A percentile compares a stretch with the other conserved stretches of the same genome.
These are phyloP conservation scores for Metschnikowia aberdeeniae DNA, from an alignment of 805 yeast genomes.

Conservation along the genomic window DNA sequence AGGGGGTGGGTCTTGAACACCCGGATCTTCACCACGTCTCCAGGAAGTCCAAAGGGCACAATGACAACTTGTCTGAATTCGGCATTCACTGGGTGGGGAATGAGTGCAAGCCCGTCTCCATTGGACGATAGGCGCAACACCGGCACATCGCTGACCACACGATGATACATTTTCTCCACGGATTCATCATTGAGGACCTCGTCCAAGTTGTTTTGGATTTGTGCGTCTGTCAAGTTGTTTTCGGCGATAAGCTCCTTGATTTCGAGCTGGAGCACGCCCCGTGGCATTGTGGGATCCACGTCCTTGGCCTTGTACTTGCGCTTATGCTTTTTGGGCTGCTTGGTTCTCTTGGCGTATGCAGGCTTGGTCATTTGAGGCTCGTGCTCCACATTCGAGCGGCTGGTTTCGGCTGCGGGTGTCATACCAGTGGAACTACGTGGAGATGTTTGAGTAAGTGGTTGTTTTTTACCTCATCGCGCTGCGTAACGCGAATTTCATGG, in stretches of 20 bases:
- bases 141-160: conserved; percentile 54
- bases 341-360: conserved; percentile 12
- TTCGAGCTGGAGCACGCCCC: conserved; percentile 75
- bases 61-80: conserved; percentile 57
- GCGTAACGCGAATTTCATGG: neutral
- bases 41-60: conserved; percentile 86
- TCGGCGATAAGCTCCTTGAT: conserved; percentile 54
- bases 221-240: conserved; percentile 35
- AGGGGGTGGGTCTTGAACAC: conserved; percentile 75
- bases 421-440: neutral
- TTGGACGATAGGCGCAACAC: conserved; percentile 62
- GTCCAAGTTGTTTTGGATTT: conserved; percentile 60
- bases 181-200: conserved; percentile 58
- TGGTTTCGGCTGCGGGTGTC: conserved; percentile 8
- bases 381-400: neutral
- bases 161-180: conserved; percentile 48
- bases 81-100: conserved; percentile 51
- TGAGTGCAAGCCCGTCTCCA: conserved; percentile 83
- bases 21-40: conserved; percentile 67
- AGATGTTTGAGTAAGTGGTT: neutral
- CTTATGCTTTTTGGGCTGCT: conserved; percentile 24
- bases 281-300: conserved; percentile 72
- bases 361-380: neutral
- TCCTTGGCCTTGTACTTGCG: conserved; percentile 60
- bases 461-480: conserved; percentile 5